phyloP scores from a whole-genome alignment of 2,329 filamentous ascomycete species.

The Ilyonectria robusta region DNA sequence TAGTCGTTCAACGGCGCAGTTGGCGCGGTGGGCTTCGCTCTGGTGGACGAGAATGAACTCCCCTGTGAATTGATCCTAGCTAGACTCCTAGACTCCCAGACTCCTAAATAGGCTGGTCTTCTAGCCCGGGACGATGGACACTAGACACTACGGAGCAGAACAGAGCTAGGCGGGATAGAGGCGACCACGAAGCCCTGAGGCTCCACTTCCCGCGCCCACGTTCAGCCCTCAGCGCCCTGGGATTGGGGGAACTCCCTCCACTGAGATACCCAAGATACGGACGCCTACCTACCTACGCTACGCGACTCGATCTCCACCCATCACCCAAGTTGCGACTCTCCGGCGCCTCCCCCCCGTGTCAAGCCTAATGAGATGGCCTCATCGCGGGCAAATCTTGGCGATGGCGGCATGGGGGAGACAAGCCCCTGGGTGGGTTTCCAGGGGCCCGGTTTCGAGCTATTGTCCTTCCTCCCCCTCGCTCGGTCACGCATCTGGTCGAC shows the following conservation, averaged over 20 bases:
- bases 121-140: too few species aligned
- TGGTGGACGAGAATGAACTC: not conserved
- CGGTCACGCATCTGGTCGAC: conserved; percentile 30
- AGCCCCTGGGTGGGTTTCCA: conserved; percentile 8
- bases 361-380: conserved; percentile 1
- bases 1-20: conserved; percentile 1
- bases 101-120: too few species aligned
- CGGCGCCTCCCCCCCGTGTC: not conserved
- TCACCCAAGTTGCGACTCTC: not conserved
- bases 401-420: not conserved
- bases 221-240: conserved; percentile 24
- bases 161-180: conserved; percentile 2
- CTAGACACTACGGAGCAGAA: not conserved
- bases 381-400: conserved; percentile 1
- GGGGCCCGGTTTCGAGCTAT: conserved; percentile 10
- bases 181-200: not conserved
- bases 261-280: conserved; percentile 12
- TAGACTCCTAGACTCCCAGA: not conserved
- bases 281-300: not conserved
- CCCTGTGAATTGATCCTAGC: too few species aligned
- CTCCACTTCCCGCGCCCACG: conserved; percentile 36
- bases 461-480: conserved; percentile 18
- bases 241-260: conserved; percentile 25
- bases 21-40: not conserved
- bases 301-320: conserved; percentile 1